These are phyloP conservation scores for Ophiostoma populinum DNA, from an alignment of 2,329 filamentous ascomycete species.

Conservation along the genomic window DNA sequence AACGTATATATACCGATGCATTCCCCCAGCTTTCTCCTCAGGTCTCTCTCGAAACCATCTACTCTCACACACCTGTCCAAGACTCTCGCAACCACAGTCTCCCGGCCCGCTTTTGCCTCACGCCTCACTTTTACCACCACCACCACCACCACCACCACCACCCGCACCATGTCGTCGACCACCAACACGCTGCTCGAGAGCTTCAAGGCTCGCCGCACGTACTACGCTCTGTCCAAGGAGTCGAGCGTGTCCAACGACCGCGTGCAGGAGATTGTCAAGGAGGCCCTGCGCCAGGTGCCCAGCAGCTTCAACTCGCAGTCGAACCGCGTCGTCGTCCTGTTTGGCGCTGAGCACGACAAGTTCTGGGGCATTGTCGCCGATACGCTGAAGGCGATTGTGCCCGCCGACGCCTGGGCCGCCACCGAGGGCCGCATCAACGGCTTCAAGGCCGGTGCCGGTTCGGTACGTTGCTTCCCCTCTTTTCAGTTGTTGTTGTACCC, in stretches of 20 bases:
- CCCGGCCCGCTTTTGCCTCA: neutral
- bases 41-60: conserved; percentile 1
- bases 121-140: neutral
- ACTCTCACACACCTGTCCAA: conserved; percentile 2
- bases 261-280: conserved; percentile 47
- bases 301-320: conserved; percentile 81
- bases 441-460: conserved; percentile 61
- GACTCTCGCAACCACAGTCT: too few species aligned
- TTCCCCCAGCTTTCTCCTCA: conserved; percentile 1
- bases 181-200: conserved; percentile 42
- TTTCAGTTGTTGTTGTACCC: neutral
- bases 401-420: conserved; percentile 40
- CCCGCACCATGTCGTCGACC: conserved; percentile 27
- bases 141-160: conserved; percentile 11
- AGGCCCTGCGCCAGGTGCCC: conserved; percentile 52
- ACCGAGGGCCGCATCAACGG: conserved; percentile 27
- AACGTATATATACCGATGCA: conserved; percentile 3
- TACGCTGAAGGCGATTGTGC: conserved; percentile 49
- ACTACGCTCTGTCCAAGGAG: conserved; percentile 51
- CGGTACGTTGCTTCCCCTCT: conserved; percentile 32
- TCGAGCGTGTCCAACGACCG: conserved; percentile 38
- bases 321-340: conserved; percentile 60
- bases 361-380: conserved; percentile 63
- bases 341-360: conserved; percentile 70
- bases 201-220: conserved; percentile 49